Evolutionary conservation across 805 yeast species (phyloP).

Genomic region (Saccharomycopsis malanga): DNA sequence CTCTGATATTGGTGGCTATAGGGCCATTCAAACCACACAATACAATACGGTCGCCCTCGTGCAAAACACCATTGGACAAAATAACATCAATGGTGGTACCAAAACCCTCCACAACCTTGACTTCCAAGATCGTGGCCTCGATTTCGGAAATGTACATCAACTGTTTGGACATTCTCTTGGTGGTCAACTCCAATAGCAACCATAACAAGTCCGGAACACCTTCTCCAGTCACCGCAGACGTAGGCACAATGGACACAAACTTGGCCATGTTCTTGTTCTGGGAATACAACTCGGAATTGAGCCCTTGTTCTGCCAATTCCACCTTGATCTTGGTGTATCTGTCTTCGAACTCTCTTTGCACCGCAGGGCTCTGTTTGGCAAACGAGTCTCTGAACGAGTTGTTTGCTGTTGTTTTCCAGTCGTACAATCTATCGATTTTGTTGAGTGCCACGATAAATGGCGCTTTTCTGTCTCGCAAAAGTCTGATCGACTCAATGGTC

Average conservation of each 20-base stretch:
- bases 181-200: conserved; percentile 91
- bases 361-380: conserved; percentile 72
- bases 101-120: conserved; percentile 95
- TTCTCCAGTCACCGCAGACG: conserved; percentile 98
- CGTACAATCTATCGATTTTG: conserved; percentile 95
- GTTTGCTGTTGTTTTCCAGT: conserved; percentile 87
- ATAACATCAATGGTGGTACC: conserved; percentile 99
- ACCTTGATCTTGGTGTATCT: conserved; percentile 79
- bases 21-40: conserved; percentile 99
- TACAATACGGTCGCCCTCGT: conserved; percentile 93
- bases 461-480: conserved; percentile 93
- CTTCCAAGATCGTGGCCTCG: conserved; percentile 96
- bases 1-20: conserved; percentile 92
- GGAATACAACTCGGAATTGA: conserved; percentile 94
- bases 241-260: conserved; percentile 93
- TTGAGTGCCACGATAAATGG: conserved; percentile 96
- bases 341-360: conserved; percentile 86
- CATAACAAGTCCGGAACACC: conserved; percentile 99
- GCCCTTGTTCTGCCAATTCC: conserved; percentile 94
- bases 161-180: conserved; percentile 98
- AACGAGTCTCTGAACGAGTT: conserved; percentile 94
- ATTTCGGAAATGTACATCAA: conserved; percentile 90
- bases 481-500: conserved; percentile 86
- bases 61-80: conserved; percentile 88
- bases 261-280: conserved; percentile 90